Evolutionary conservation across 2,329 filamentous ascomycete species (phyloP).

Genomic region (Rutstroemia sp.): DNA sequence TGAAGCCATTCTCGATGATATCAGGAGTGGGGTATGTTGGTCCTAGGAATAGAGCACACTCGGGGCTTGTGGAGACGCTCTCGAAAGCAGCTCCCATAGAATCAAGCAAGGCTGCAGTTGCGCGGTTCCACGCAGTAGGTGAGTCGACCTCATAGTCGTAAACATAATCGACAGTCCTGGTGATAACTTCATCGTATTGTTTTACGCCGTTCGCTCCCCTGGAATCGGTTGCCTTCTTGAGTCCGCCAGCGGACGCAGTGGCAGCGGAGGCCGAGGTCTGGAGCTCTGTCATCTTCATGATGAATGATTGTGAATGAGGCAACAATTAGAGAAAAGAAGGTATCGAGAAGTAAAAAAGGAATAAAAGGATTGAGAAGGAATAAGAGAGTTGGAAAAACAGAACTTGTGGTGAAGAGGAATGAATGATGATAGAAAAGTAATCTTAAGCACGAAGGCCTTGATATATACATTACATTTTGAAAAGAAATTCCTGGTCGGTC

Average conservation of each 20-base stretch:
- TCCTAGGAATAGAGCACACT: slow-evolving; percentile 14
- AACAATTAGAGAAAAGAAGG: neutral
- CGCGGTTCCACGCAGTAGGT: slow-evolving; percentile 10
- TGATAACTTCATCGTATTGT: slow-evolving; percentile 16
- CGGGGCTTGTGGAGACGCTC: slow-evolving; percentile 10
- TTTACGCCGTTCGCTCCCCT: neutral
- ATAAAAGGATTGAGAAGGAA: neutral
- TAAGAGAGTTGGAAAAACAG: neutral
- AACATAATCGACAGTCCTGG: slow-evolving; percentile 17
- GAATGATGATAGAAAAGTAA: neutral
- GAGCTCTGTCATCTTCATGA: slow-evolving; percentile 8
- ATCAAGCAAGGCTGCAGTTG: slow-evolving; percentile 16
- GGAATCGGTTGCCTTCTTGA: neutral
- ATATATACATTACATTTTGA: neutral
- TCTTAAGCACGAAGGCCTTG: neutral
- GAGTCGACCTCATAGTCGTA: slow-evolving; percentile 12
- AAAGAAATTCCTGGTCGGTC: neutral
- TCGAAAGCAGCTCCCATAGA: slow-evolving; percentile 20
- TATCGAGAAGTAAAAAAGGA: neutral
- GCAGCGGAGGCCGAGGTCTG: neutral
- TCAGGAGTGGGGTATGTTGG: slow-evolving; percentile 15
- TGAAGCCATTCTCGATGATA: slow-evolving; percentile 28
- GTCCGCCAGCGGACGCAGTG: neutral
- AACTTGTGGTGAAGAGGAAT: neutral
- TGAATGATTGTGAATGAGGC: neutral